These are phyloP conservation scores for Pleurotus eryngii DNA, from an alignment of 768 basidiomycete species.

Conservation along the genomic window DNA sequence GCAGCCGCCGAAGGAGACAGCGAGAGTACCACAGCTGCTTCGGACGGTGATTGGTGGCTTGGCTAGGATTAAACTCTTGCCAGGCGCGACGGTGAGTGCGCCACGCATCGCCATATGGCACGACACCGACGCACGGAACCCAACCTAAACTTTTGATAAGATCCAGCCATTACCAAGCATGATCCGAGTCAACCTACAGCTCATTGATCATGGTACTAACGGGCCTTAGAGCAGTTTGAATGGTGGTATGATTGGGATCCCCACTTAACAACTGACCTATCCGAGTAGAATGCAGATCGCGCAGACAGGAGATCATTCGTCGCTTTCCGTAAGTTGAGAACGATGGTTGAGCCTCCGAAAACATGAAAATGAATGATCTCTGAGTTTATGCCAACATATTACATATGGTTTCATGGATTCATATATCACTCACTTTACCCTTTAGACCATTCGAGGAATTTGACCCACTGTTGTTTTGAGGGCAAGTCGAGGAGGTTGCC, in stretches of 20 bases:
- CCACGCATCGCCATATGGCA: constrained; percentile 35
- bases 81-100: constrained; percentile 32
- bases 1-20: constrained; percentile 26
- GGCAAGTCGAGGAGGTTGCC: constrained; percentile 57
- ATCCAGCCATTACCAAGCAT: neutral
- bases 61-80: constrained; percentile 27
- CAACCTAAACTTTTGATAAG: neutral
- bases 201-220: neutral
- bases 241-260: neutral
- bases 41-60: constrained; percentile 21
- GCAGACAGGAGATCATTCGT: constrained; percentile 39
- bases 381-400: constrained; percentile 17
- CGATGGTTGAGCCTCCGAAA: constrained; percentile 28
- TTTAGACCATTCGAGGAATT: constrained; percentile 42
- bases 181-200: neutral
- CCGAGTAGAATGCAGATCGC: constrained; percentile 38
- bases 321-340: constrained; percentile 31
- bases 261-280: constrained; percentile 21
- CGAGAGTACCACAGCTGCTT: constrained; percentile 28
- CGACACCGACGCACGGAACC: constrained; percentile 24
- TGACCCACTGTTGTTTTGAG: constrained; percentile 44
- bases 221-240: neutral
- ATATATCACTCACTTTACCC: neutral
- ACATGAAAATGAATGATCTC: constrained; percentile 27
- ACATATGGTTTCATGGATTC: too few relatives aligned